These are phyloP conservation scores for Amanita inopinata DNA, from an alignment of 768 basidiomycete species.

Conservation along the genomic window DNA sequence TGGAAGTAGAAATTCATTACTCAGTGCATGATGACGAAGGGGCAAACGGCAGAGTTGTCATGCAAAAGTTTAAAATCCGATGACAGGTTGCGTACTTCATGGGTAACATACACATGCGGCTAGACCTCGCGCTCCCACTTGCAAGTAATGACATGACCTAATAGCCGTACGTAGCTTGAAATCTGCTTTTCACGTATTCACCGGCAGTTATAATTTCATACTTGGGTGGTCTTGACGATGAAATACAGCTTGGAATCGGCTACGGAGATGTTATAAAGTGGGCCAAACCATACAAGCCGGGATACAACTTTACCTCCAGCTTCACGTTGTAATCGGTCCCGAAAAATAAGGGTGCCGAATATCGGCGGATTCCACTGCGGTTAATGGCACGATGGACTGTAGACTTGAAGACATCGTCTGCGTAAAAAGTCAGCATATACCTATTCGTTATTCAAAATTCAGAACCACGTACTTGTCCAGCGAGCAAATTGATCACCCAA, in stretches of 20 bases:
- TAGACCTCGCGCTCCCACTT: not conserved
- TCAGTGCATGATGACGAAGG: constrained; percentile 34
- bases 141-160: not conserved
- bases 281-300: not conserved
- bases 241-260: constrained; percentile 46
- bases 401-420: constrained; percentile 86
- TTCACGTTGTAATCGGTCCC: constrained; percentile 81
- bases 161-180: constrained; percentile 54
- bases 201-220: constrained; percentile 73
- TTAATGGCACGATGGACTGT: constrained; percentile 85
- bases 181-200: constrained; percentile 68
- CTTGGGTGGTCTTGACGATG: constrained; percentile 32
- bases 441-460: not conserved
- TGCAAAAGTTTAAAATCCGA: constrained; percentile 75
- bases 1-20: constrained; percentile 90
- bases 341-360: constrained; percentile 86
- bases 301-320: constrained; percentile 50
- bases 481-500: constrained; percentile 83
- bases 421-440: not conserved
- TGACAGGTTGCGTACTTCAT: no score
- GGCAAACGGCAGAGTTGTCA: constrained; percentile 32
- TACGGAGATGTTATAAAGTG: constrained; percentile 13
- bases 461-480: constrained; percentile 64
- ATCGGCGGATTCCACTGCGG: constrained; percentile 56
- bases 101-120: no score